These are phyloP conservation scores for Syzygium aqueum DNA, from an alignment of 345 rosid genomes.

Conservation along the genomic window DNA sequence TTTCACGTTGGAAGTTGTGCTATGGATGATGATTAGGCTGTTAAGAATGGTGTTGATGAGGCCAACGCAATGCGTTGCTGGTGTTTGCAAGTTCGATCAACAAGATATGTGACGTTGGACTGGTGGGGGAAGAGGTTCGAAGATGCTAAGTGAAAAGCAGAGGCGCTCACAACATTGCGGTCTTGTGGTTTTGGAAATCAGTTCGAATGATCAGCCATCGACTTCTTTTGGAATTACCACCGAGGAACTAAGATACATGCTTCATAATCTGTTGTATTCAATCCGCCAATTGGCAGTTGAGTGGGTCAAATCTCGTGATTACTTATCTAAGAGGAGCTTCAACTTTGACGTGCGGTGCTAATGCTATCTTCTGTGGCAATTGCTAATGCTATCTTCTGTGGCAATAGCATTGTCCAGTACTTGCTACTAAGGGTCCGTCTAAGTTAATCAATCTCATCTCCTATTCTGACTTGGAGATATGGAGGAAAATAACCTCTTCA, in stretches of 20 bases:
- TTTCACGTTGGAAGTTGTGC: background rate
- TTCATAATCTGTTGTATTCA: background rate
- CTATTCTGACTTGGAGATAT: background rate
- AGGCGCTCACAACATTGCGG: slow-evolving; percentile 13
- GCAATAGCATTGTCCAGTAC: too few species aligned
- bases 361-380: too few species aligned
- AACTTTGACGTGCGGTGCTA: background rate
- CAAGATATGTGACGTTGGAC: slow-evolving; percentile 8
- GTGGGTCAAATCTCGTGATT: background rate
- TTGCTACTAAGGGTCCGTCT: too few species aligned
- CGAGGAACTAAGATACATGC: background rate
- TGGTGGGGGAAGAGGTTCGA: slow-evolving; percentile 41
- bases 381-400: background rate
- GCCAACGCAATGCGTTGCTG: accelerated
- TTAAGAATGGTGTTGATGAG: background rate
- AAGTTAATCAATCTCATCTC: background rate
- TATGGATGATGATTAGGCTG: background rate
- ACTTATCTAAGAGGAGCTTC: background rate
- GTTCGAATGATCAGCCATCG: background rate
- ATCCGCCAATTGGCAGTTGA: background rate
- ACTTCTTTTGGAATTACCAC: background rate
- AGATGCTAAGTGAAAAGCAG: slow-evolving; percentile 47
- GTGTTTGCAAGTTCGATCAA: background rate
- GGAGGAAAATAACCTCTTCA: background rate
- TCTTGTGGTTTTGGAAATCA: background rate